Percentiles rank a stretch among this genome's conserved stretches.
Evolutionary conservation across 2,329 filamentous ascomycete species (phyloP).

Genomic region (Alternaria sp.): DNA sequence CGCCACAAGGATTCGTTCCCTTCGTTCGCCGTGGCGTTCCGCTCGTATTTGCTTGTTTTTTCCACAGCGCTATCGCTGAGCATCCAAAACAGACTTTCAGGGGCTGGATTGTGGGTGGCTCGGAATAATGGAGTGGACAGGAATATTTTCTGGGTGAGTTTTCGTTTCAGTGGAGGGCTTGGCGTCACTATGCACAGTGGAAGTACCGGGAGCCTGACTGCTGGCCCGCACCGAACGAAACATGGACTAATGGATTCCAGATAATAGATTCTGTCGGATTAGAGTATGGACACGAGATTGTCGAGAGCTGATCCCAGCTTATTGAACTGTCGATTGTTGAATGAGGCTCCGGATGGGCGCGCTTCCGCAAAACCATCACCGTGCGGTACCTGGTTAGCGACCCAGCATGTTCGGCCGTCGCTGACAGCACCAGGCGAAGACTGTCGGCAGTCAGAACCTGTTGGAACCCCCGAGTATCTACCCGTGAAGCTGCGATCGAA

Average conservation of each 20-base stretch:
- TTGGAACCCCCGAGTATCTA: background rate
- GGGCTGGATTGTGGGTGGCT: background rate
- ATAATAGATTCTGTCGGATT: background rate
- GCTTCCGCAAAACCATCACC: background rate
- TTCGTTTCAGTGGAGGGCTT: background rate
- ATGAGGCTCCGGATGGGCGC: background rate
- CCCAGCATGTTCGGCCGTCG: background rate
- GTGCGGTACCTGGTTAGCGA: background rate
- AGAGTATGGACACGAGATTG: background rate
- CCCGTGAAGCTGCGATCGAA: background rate
- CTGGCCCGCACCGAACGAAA: background rate
- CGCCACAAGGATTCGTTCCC: slow-evolving; percentile 3
- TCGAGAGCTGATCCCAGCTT: background rate
- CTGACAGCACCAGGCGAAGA: background rate
- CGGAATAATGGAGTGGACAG: background rate
- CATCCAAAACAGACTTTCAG: background rate
- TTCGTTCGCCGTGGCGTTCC: slow-evolving; percentile 22
- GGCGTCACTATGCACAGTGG: background rate
- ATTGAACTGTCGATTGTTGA: background rate
- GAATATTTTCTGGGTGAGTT: background rate
- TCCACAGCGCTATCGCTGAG: slow-evolving; percentile 9
- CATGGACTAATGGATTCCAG: background rate
- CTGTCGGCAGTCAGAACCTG: background rate
- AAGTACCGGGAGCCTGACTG: background rate
- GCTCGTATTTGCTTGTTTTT: slow-evolving; percentile 34